Base-by-base conservation (phyloP, 129 eudicot species). In the Oenanthe sinensis region DNA sequence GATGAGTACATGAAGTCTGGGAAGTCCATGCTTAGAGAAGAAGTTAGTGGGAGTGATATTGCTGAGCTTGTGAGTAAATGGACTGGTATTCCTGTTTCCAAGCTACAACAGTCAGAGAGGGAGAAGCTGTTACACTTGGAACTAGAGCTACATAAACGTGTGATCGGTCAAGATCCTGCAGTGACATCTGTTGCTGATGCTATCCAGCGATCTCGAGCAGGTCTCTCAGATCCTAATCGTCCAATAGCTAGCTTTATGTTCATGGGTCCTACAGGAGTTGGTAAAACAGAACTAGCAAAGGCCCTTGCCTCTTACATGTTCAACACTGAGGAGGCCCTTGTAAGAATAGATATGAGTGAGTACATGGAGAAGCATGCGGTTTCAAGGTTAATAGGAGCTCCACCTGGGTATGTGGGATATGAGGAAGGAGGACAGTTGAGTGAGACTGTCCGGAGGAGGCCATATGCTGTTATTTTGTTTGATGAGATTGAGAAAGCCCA, bases 11-110 rank as follows among this genome's bases (percentile, higher is more conserved):
- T 70, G 68, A 76, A 62, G 43, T 71, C 82, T 0, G 85, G 85
- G 42, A 78, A 60, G 28, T 83, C 85, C 37, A 70, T 83, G 76
- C 85, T 83, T 46, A 81, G 85, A 20, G 85, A 83, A 74, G 85
- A 83, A 74, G 85, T 83, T 3, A 74, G 76, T 30, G 76, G 70
- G 17, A 43, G 76, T 50, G 85, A 83, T 78, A 78, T 83, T 63
- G 79, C 82, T 48, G 80, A 60, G 62, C 37, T 62, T 63, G 74
- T 63, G 50, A 78, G 74, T 43, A 78, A 78, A 26, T 63, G 74
- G 74, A 60, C 74, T 3, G 80, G 80, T 8, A 62, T 78, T 24
- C 80, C 80, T 14, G 44, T 78, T 40, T 43, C 74, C 36, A 78
- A 78, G 50, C 74, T 63, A 44, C 80, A 62, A 63, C 80, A 78